These are phyloP conservation scores for Backusella tarrabulga DNA, from an alignment of 192 early-diverging fungal genomes.

Conservation along the genomic window DNA sequence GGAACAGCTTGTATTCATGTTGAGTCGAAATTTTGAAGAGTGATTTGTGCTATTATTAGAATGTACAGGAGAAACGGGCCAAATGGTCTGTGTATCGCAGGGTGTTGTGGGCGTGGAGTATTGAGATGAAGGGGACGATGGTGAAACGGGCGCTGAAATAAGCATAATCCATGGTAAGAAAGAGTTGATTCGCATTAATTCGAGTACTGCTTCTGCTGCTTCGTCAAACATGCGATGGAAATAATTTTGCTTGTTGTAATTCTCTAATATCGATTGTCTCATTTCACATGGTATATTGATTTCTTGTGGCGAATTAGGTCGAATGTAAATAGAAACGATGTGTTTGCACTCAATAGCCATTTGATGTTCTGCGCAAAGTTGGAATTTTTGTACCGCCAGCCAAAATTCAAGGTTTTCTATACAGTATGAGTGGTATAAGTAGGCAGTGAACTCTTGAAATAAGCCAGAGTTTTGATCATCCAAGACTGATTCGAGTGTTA, in stretches of 20 bases:
- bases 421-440: slow-evolving; percentile 35
- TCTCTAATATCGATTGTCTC: slow-evolving; percentile 22
- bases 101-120: neutral
- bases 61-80: neutral
- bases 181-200: slow-evolving; percentile 35
- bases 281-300: slow-evolving; percentile 39
- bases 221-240: slow-evolving; percentile 16
- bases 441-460: slow-evolving; percentile 19
- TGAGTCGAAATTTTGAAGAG: neutral
- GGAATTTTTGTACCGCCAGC: slow-evolving; percentile 31
- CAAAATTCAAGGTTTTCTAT: slow-evolving; percentile 43
- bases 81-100: neutral
- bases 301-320: slow-evolving; percentile 28
- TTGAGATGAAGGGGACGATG: neutral
- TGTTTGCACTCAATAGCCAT: slow-evolving; percentile 6
- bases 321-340: slow-evolving; percentile 20
- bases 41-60: neutral
- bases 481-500: slow-evolving; percentile 18
- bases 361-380: neutral
- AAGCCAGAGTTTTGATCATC: neutral
- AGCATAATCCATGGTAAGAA: slow-evolving; percentile 29
- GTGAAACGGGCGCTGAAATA: neutral
- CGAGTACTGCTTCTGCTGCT: slow-evolving; percentile 20
- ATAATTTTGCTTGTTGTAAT: slow-evolving; percentile 13
- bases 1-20: neutral